Conservation (phyloP, 495 filamentous ascomycete genomes). For the Pseudomonodictys pantanalensis region DNA sequence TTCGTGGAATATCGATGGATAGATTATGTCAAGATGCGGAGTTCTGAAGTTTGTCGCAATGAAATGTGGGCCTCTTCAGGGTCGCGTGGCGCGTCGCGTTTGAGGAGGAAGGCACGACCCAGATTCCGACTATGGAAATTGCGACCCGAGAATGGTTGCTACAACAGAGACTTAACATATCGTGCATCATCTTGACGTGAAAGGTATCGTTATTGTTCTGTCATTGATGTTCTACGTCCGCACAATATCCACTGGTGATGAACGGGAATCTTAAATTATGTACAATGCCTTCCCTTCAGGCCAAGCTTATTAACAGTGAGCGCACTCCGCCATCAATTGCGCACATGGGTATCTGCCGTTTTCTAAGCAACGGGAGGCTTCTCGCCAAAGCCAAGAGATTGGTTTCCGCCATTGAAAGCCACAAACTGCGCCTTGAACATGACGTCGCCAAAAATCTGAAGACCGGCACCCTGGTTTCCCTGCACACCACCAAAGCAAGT, state of each 20-base stretch:
- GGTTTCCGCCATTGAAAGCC: slow-evolving; percentile 68
- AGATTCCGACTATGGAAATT: no score
- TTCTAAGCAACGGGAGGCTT: slow-evolving; percentile 18
- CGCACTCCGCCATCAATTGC: not conserved
- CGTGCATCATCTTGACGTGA: no score
- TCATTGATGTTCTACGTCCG: not conserved
- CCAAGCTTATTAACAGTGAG: not conserved
- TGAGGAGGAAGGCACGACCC: no score
- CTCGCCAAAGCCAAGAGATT: slow-evolving; percentile 56
- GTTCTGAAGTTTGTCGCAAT: no score
- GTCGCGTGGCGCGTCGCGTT: no score
- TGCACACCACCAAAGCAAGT: slow-evolving; percentile 42
- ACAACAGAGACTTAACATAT: no score
- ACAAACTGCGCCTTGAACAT: slow-evolving; percentile 79
- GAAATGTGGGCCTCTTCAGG: no score
- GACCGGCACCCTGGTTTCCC: slow-evolving; percentile 52
- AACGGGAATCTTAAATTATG: not conserved
- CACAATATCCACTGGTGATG: not conserved
- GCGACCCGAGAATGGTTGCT: no score
- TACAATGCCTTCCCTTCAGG: not conserved
- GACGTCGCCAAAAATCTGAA: slow-evolving; percentile 76
- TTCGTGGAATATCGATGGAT: not conserved
- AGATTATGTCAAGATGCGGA: no score
- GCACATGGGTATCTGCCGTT: not conserved
- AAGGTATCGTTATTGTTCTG: not conserved